A percentile compares a stretch with the other conserved stretches of the same genome.
Evolutionary conservation across 768 basidiomycete species (phyloP).

Genomic region (Tubosaeta sp.): DNA sequence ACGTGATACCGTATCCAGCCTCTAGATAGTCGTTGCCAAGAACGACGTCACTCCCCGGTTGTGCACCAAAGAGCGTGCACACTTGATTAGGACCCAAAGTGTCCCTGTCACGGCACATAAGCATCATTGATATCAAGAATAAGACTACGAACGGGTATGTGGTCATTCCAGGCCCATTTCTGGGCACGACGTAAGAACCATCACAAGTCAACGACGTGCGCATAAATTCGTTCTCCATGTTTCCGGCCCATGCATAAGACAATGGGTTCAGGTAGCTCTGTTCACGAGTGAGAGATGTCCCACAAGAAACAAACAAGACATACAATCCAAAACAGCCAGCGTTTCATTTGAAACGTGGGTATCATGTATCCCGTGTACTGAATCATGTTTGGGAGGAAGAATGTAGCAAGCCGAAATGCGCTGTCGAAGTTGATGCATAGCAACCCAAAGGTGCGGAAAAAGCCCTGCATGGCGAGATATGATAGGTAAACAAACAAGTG

Average conservation of each 20-base stretch:
- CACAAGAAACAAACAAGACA: conserved; percentile 21
- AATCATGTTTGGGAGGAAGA: conserved; percentile 76
- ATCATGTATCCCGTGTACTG: conserved; percentile 70
- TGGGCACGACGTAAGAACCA: conserved; percentile 60
- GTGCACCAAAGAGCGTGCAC: conserved; percentile 71
- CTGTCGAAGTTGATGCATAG: conserved; percentile 52
- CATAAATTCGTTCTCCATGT: conserved; percentile 86
- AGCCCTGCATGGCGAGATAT: conserved; percentile 74
- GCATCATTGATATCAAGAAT: neutral
- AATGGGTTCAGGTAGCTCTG: conserved; percentile 78
- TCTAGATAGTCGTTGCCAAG: conserved; percentile 59
- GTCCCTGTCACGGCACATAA: conserved; percentile 35
- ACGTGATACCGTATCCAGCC: conserved; percentile 47
- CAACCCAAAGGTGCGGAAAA: conserved; percentile 74
- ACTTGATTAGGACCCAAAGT: conserved; percentile 63
- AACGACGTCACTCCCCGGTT: conserved; percentile 51
- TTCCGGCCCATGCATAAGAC: conserved; percentile 68
- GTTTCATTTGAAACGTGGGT: conserved; percentile 65
- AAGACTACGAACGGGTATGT: conserved; percentile 57
- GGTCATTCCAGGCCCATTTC: conserved; percentile 50
- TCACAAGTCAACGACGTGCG: conserved; percentile 61
- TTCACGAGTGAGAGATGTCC: conserved; percentile 6
- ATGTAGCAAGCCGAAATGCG: conserved; percentile 51
- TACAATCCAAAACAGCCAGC: conserved; percentile 85
- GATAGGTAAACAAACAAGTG: conserved; percentile 62